Percentiles rank a stretch among this genome's conserved stretches.
Evolutionary conservation across 495 filamentous ascomycete genomes (phyloP).

Genomic region (Trypethelium eluteriae): DNA sequence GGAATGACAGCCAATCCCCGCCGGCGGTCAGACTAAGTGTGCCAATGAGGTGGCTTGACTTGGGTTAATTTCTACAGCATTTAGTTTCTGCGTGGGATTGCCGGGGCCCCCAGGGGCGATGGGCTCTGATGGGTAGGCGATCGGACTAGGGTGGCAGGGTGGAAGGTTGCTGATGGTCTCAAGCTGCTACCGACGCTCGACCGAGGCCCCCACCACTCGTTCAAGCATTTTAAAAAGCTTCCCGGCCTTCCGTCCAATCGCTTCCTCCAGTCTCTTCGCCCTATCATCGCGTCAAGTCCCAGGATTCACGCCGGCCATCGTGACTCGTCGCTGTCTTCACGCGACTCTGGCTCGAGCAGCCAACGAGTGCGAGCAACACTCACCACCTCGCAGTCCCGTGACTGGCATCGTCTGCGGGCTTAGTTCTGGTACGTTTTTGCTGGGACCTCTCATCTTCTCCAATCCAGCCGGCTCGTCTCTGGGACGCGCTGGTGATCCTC

Average conservation of each 20-base stretch:
- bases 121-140: no score
- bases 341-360: not conserved
- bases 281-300: not conserved
- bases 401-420: slow-evolving; percentile 1
- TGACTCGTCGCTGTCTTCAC: not conserved
- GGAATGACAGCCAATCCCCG: no score
- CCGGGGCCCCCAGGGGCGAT: no score
- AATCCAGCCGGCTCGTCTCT: not conserved
- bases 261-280: not conserved
- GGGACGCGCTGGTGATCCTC: not conserved
- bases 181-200: no score
- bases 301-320: not conserved
- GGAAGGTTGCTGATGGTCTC: no score
- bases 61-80: no score
- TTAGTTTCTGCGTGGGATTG: no score
- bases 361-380: not conserved
- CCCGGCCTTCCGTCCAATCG: not conserved
- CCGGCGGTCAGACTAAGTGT: no score
- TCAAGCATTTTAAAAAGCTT: not conserved
- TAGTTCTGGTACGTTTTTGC: not conserved
- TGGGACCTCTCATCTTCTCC: not conserved
- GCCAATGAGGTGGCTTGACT: no score
- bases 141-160: no score
- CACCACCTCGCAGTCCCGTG: not conserved
- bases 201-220: no score